Evolutionary conservation across 495 filamentous ascomycete genomes (phyloP).

Genomic region (Penicillium argentinense): DNA sequence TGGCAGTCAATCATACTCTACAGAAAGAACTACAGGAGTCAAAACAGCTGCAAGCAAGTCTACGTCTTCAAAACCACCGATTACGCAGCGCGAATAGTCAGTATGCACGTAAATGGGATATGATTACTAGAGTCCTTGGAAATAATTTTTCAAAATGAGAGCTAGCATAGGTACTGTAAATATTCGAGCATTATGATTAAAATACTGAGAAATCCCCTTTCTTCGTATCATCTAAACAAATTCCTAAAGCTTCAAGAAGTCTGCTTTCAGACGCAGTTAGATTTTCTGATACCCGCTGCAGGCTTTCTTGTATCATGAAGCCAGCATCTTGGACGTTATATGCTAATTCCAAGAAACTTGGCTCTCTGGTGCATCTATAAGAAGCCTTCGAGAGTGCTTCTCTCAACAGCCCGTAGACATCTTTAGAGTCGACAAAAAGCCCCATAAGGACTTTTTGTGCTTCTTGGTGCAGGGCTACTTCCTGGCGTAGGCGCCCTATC

Average conservation of each 20-base stretch:
- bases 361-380: background rate
- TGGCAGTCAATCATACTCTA: background rate
- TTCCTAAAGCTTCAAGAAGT: slow-evolving; percentile 3
- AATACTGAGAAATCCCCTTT: background rate
- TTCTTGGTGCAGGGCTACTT: slow-evolving; percentile 14
- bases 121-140: background rate
- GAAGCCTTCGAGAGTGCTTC: slow-evolving; percentile 1
- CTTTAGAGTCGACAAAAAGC: slow-evolving; percentile 7
- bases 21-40: background rate
- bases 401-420: slow-evolving; percentile 10
- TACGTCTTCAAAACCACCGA: background rate
- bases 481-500: slow-evolving; percentile 10
- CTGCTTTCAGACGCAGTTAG: slow-evolving; percentile 3
- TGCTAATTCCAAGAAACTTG: background rate
- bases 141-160: background rate
- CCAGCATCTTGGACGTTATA: slow-evolving; percentile 1
- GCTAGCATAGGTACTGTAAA: background rate
- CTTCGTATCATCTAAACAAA: slow-evolving; percentile 7
- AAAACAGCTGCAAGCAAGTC: background rate
- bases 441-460: slow-evolving; percentile 5
- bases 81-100: background rate
- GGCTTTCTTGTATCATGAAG: slow-evolving; percentile 1
- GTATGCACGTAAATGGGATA: background rate
- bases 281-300: slow-evolving; percentile 2
- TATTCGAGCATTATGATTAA: background rate